A percentile compares a stretch with the other conserved stretches of the same genome.
Evolutionary conservation across 257 asterid species (phyloP).

Genomic region (Scutellaria barbata): DNA sequence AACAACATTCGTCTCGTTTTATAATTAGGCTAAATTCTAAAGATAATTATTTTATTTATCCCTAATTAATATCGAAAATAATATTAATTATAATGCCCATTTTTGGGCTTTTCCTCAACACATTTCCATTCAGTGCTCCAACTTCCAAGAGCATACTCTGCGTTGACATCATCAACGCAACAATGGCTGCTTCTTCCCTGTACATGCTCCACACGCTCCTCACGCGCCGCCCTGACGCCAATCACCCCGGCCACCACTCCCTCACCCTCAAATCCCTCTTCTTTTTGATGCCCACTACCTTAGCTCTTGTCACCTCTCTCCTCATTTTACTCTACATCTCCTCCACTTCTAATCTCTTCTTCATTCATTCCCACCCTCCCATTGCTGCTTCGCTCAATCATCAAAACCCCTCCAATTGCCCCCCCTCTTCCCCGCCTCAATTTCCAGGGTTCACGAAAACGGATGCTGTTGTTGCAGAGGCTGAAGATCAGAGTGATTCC

Average conservation of each 20-base stretch:
- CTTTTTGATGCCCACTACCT: conserved; percentile 64
- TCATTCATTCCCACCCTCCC: conserved; percentile 39
- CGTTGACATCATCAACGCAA: background rate
- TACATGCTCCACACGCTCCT: conserved; percentile 49
- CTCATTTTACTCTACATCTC: conserved; percentile 66
- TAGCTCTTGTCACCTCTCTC: conserved; percentile 70
- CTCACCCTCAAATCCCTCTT: conserved; percentile 47
- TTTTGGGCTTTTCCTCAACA: no score
- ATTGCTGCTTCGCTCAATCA: conserved; percentile 36
- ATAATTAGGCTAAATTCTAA: no score
- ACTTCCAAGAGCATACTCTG: background rate
- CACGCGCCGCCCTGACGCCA: conserved; percentile 55
- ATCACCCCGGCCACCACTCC: conserved; percentile 23
- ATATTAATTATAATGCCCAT: background rate
- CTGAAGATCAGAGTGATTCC: conserved; percentile 28
- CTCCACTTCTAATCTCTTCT: conserved; percentile 66
- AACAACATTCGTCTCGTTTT: no score
- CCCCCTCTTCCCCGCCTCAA: conserved; percentile 34
- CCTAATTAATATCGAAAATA: background rate
- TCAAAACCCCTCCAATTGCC: conserved; percentile 27
- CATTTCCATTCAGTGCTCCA: conserved; percentile 23
- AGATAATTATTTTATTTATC: no score
- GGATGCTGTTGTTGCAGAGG: conserved; percentile 24
- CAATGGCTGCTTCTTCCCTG: conserved; percentile 52
- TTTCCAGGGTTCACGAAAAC: conserved; percentile 25